phyloP scores from a whole-genome alignment of 139 green algal species.

The Haematococcus lacustris region DNA sequence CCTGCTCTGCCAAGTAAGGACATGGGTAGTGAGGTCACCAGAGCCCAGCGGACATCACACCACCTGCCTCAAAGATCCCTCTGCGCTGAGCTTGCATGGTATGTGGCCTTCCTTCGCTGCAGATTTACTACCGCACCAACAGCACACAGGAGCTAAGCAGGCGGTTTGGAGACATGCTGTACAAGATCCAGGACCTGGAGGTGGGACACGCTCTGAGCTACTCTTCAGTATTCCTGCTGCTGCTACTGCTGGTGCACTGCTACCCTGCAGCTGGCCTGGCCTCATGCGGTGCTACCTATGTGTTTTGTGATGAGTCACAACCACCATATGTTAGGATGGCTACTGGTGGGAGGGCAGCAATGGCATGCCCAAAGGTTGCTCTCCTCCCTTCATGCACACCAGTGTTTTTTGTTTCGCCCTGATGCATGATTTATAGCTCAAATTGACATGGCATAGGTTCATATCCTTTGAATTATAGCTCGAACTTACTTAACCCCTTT shows the following conservation, averaged over 20 bases:
- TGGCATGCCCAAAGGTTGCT: no score
- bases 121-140: slow-evolving; percentile 59
- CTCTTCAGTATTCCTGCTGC: background rate
- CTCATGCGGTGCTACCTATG: no score
- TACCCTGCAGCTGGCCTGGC: no score
- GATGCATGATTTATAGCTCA: no score
- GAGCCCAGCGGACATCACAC: background rate
- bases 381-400: no score
- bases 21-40: background rate
- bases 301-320: no score
- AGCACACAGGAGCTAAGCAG: slow-evolving; percentile 49
- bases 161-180: slow-evolving; percentile 67
- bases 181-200: slow-evolving; percentile 79
- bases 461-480: background rate
- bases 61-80: background rate
- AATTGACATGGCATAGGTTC: no score
- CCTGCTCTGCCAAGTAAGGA: background rate
- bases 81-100: background rate
- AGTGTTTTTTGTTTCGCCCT: no score
- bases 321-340: no score
- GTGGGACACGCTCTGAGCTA: slow-evolving; percentile 11
- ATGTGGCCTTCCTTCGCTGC: background rate
- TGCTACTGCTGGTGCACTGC: background rate
- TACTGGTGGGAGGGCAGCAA: no score
- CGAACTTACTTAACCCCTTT: no score